A percentile compares a stretch with the other conserved stretches of the same genome.
Evolutionary conservation across 2,329 filamentous ascomycete genomes (phyloP).

Genomic region (Cadophora gregata): DNA sequence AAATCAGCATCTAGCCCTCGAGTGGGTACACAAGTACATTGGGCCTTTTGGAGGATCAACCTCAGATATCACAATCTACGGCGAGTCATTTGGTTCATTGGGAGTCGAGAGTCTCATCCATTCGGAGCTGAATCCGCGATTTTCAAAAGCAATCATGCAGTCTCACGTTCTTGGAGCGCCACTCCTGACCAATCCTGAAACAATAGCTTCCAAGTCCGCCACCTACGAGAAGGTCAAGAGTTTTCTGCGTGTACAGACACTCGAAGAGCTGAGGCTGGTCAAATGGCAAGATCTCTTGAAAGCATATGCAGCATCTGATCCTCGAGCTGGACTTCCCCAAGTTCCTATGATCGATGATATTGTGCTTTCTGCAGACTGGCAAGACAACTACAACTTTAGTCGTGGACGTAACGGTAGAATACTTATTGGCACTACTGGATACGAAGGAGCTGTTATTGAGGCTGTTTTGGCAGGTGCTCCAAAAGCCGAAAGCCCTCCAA

Average conservation of each 20-base stretch:
- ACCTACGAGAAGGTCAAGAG: constrained; percentile 17
- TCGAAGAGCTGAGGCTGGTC: constrained; percentile 17
- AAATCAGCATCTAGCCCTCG: constrained; percentile 56
- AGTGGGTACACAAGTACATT: constrained; percentile 64
- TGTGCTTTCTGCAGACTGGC: constrained; percentile 20
- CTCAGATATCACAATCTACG: constrained; percentile 62
- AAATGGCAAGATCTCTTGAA: constrained; percentile 12
- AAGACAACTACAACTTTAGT: constrained; percentile 9
- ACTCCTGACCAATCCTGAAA: constrained; percentile 15
- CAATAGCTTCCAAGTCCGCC: constrained; percentile 3
- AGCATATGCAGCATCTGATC: constrained; percentile 17
- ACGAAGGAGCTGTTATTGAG: constrained; percentile 16
- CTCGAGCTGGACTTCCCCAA: constrained; percentile 8
- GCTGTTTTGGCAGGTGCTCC: constrained; percentile 7
- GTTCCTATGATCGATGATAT: constrained; percentile 18
- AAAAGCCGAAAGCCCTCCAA: not conserved
- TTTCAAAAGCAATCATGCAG: constrained; percentile 26
- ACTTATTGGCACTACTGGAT: constrained; percentile 22
- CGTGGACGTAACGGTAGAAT: constrained; percentile 2
- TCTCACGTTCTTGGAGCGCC: constrained; percentile 19
- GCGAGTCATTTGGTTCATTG: constrained; percentile 57
- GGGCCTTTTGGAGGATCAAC: constrained; percentile 62
- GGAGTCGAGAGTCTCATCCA: constrained; percentile 20
- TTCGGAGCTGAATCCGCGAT: constrained; percentile 15
- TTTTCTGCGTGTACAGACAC: not conserved